Conservation (phyloP, 2,329 filamentous ascomycete genomes). For the Rhynchosporium secalis region DNA sequence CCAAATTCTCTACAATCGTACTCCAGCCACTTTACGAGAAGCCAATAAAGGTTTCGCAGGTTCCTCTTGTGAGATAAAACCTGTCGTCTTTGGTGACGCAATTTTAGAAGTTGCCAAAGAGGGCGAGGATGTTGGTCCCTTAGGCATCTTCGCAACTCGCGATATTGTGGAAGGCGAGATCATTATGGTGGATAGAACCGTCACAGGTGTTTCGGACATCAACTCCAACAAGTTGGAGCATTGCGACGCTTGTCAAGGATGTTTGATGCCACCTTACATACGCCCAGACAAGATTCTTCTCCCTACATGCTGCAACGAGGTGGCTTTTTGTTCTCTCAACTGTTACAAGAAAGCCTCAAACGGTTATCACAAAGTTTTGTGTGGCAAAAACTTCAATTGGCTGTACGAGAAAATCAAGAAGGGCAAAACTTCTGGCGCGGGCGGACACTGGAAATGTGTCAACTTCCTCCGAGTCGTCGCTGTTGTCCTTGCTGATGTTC, state of each 20-base stretch:
- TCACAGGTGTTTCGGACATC: slow-evolving; percentile 25
- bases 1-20: slow-evolving; percentile 25
- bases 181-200: slow-evolving; percentile 30
- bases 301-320: slow-evolving; percentile 28
- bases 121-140: slow-evolving; percentile 33
- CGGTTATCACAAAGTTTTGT: slow-evolving; percentile 33
- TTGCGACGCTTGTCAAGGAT: slow-evolving; percentile 36
- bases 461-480: slow-evolving; percentile 31
- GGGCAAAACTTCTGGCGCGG: background rate
- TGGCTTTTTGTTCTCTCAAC: slow-evolving; percentile 31
- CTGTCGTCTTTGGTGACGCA: slow-evolving; percentile 25
- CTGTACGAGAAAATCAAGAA: slow-evolving; percentile 20
- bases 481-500: slow-evolving; percentile 28
- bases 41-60: slow-evolving; percentile 25
- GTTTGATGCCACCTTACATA: slow-evolving; percentile 24
- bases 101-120: background rate
- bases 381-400: slow-evolving; percentile 32
- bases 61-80: slow-evolving; percentile 22
- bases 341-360: slow-evolving; percentile 28
- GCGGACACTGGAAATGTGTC: slow-evolving; percentile 25
- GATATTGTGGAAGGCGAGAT: slow-evolving; percentile 32
- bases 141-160: slow-evolving; percentile 34
- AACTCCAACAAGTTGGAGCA: slow-evolving; percentile 19
- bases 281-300: background rate
- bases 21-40: slow-evolving; percentile 23